Conservation (phyloP, 208 protist genomes). For the Wallacemonas sp. region DNA sequence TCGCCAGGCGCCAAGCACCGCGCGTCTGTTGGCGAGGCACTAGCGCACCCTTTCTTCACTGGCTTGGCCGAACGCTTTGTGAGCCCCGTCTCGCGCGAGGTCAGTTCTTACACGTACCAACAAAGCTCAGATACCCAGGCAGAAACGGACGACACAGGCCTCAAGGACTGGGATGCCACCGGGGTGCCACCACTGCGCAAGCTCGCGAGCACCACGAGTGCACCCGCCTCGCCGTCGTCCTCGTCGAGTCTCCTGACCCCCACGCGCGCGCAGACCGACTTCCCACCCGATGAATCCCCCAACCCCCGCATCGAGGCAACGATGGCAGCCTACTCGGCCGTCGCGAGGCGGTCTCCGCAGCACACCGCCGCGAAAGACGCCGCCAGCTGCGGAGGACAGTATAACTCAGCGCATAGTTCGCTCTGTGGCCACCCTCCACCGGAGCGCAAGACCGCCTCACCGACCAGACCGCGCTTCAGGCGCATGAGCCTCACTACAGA, state of each 20-base stretch:
- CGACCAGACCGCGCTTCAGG: too few relatives aligned
- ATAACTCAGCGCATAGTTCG: too few relatives aligned
- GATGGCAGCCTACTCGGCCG: too few relatives aligned
- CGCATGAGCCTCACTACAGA: too few relatives aligned
- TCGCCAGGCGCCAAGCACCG: conserved; percentile 39
- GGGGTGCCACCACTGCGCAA: too few relatives aligned
- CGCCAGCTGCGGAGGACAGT: background rate
- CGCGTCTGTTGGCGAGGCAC: conserved; percentile 63
- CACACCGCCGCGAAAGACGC: background rate
- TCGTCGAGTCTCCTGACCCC: background rate
- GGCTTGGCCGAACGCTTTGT: conserved; percentile 3
- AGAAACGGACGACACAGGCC: background rate
- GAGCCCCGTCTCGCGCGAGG: background rate
- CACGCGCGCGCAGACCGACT: background rate
- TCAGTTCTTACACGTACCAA: background rate
- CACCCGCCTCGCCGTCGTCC: background rate
- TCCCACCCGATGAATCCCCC: background rate
- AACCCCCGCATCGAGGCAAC: conserved; percentile 1
- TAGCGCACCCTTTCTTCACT: conserved; percentile 83
- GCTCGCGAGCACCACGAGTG: too few relatives aligned
- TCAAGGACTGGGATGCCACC: too few relatives aligned
- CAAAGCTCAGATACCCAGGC: background rate
- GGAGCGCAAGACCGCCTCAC: background rate
- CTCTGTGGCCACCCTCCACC: background rate
- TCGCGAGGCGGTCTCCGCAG: too few relatives aligned